Evolutionary conservation across 805 yeast genomes (phyloP).

Genomic region (Candida manassasensis): DNA sequence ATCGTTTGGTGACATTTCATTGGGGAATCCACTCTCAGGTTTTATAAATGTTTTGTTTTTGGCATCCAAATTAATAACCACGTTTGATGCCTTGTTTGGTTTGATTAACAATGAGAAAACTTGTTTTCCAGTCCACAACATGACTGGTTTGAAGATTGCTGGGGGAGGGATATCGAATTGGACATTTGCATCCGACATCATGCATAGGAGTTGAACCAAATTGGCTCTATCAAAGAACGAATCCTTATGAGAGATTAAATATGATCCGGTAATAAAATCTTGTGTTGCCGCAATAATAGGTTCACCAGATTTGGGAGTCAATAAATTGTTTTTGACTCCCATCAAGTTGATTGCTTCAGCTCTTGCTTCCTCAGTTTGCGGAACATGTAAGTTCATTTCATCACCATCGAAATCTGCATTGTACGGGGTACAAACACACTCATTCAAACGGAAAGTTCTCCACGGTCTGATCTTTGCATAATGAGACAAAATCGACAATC

Average conservation of each 20-base stretch:
- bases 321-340: conserved; percentile 94
- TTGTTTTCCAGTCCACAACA: conserved; percentile 97
- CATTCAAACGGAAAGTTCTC: conserved; percentile 95
- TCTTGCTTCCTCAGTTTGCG: conserved; percentile 97
- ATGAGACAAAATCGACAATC: conserved; percentile 90
- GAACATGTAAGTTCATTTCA: conserved; percentile 98
- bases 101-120: conserved; percentile 81
- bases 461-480: conserved; percentile 95
- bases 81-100: conserved; percentile 74
- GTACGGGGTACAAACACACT: conserved; percentile 98
- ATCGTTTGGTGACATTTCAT: conserved; percentile 96
- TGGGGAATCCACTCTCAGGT: conserved; percentile 67
- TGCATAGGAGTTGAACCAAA: conserved; percentile 74
- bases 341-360: conserved; percentile 97
- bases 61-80: conserved; percentile 87
- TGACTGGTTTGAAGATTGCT: conserved; percentile 80
- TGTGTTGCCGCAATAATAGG: conserved; percentile 99
- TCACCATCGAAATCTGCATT: conserved; percentile 99
- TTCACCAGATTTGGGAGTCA: conserved; percentile 97
- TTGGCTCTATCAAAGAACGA: conserved; percentile 86
- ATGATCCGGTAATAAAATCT: conserved; percentile 97
- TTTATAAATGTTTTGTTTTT: conserved; percentile 86
- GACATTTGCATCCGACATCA: conserved; percentile 91
- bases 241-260: conserved; percentile 87
- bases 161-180: conserved; percentile 97